phyloP scores from a whole-genome alignment of 768 basidiomycete genomes.

The Hypholoma sublateritium region DNA sequence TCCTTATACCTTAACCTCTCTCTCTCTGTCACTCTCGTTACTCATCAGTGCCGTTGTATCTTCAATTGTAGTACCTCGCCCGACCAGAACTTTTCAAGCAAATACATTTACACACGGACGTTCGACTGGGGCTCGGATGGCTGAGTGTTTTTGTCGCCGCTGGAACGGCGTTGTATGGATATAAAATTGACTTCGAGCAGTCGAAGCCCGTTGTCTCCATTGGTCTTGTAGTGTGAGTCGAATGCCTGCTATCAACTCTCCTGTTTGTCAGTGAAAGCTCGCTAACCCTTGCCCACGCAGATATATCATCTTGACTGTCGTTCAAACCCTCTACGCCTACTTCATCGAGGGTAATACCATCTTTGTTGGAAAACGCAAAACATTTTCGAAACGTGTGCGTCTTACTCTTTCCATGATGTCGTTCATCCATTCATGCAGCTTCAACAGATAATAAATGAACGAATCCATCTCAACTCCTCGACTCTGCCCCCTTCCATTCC shows the following conservation, averaged over 20 bases:
- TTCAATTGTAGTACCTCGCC: conserved; percentile 64
- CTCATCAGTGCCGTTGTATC: not conserved
- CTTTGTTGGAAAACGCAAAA: conserved; percentile 88
- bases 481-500: conserved; percentile 55
- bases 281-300: conserved; percentile 35
- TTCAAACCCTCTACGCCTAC: conserved; percentile 82
- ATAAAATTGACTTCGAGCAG: conserved; percentile 85
- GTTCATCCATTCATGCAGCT: not conserved
- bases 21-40: not conserved
- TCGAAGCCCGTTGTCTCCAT: conserved; percentile 79
- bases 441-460: conserved; percentile 84
- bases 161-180: conserved; percentile 83
- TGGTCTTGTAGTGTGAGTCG: conserved; percentile 74
- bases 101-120: conserved; percentile 85
- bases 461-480: conserved; percentile 74
- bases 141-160: conserved; percentile 78
- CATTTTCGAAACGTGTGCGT: conserved; percentile 81
- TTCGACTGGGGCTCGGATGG: conserved; percentile 87
- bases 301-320: conserved; percentile 69
- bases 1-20: no score
- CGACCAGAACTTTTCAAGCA: conserved; percentile 83
- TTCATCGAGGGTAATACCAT: conserved; percentile 83
- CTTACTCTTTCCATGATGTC: conserved; percentile 24
- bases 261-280: conserved; percentile 3
- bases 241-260: not conserved